phyloP scores from a whole-genome alignment of 2,329 filamentous ascomycete species.

The Aspergillus eucalypticola region DNA sequence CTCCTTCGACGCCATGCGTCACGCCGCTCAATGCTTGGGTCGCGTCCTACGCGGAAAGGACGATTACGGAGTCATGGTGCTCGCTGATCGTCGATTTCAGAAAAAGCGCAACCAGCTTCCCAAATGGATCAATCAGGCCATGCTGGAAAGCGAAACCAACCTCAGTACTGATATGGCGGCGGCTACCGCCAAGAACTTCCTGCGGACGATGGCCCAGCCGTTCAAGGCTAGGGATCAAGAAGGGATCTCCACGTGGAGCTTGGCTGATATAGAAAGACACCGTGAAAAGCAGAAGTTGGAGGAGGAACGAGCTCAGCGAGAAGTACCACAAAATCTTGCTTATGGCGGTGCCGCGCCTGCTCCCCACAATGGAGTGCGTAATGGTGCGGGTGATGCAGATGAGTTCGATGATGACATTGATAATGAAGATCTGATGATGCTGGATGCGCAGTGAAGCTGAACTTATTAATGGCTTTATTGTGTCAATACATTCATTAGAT shows the following conservation, averaged over 20 bases:
- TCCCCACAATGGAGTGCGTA: slow-evolving; percentile 20
- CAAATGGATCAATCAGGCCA: slow-evolving; percentile 92
- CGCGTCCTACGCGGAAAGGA: slow-evolving; percentile 95
- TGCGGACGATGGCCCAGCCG: slow-evolving; percentile 88
- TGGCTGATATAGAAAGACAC: slow-evolving; percentile 74
- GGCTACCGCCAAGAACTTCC: slow-evolving; percentile 81
- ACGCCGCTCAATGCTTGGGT: slow-evolving; percentile 92
- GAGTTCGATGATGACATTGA: slow-evolving; percentile 47
- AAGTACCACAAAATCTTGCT: slow-evolving; percentile 39
- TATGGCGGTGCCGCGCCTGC: slow-evolving; percentile 17
- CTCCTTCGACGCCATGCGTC: slow-evolving; percentile 99
- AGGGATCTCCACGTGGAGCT: slow-evolving; percentile 88
- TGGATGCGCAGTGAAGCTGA: slow-evolving; percentile 35
- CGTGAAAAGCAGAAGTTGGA: slow-evolving; percentile 68
- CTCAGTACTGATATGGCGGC: slow-evolving; percentile 95
- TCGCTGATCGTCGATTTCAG: slow-evolving; percentile 89
- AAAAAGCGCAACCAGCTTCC: slow-evolving; percentile 89
- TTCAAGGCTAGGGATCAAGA: slow-evolving; percentile 82
- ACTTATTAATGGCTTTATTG: too few relatives aligned
- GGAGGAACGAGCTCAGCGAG: slow-evolving; percentile 64
- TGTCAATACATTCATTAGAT: too few relatives aligned
- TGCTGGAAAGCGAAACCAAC: slow-evolving; percentile 82
- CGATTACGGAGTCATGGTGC: slow-evolving; percentile 99
- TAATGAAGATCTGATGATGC: slow-evolving; percentile 43
- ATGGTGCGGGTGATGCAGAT: slow-evolving; percentile 29